A percentile compares a stretch with the other conserved stretches of the same genome.
Conservation (phyloP, 1,139 yeast species). For the Martiniozyma asiatica region DNA sequence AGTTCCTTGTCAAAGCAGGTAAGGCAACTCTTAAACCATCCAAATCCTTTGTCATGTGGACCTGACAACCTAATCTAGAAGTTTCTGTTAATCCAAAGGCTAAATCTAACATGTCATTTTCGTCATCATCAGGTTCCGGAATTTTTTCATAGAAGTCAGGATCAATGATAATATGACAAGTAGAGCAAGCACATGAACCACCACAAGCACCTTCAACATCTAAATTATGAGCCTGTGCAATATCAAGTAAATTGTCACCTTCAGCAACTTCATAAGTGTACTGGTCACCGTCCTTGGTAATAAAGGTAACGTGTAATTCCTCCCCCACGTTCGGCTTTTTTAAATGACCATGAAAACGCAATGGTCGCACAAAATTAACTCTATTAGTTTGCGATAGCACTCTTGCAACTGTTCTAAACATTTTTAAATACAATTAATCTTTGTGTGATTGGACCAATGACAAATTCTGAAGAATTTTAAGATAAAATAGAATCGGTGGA, state of each 20-base stretch:
- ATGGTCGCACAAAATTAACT: slow-evolving; percentile 5
- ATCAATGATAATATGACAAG: slow-evolving; percentile 92
- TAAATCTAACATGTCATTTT: slow-evolving; percentile 93
- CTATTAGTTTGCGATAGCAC: slow-evolving; percentile 11
- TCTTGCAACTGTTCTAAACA: slow-evolving; percentile 3
- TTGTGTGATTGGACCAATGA: too few species aligned
- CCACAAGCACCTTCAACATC: slow-evolving; percentile 99
- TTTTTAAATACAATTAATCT: too few species aligned
- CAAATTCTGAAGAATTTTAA: too few species aligned
- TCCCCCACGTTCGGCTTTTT: slow-evolving; percentile 90
- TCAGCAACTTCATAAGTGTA: slow-evolving; percentile 75
- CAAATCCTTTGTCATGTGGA: slow-evolving; percentile 74
- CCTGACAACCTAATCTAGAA: slow-evolving; percentile 93
- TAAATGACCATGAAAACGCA: slow-evolving; percentile 59
- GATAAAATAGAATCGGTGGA: too few species aligned
- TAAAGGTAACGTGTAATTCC: slow-evolving; percentile 80
- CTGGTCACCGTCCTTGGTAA: slow-evolving; percentile 84
- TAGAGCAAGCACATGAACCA: slow-evolving; percentile 97
- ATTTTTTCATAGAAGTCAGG: slow-evolving; percentile 85
- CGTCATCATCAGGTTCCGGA: slow-evolving; percentile 96
- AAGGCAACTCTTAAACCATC: slow-evolving; percentile 94
- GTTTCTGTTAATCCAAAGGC: slow-evolving; percentile 96
- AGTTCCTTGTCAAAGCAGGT: slow-evolving; percentile 94
- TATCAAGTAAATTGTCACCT: slow-evolving; percentile 84
- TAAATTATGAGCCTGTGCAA: slow-evolving; percentile 84